These are phyloP conservation scores for Corylus avellana DNA, from an alignment of 306 rosid genomes.

Conservation along the genomic window DNA sequence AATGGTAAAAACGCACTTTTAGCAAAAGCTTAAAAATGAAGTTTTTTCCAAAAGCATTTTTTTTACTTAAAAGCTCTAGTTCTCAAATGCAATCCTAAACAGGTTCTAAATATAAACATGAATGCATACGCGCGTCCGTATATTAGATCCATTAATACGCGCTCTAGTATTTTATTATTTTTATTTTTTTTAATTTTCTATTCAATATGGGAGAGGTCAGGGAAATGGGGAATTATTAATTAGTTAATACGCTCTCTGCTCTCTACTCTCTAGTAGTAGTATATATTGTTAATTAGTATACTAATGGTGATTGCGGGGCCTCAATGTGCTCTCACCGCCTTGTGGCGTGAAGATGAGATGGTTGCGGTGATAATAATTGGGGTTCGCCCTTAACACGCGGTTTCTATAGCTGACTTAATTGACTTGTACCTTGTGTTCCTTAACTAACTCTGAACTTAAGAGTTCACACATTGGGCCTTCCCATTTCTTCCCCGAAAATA, in stretches of 20 bases:
- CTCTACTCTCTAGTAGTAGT: no score
- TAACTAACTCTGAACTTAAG: background rate
- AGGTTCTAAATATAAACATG: background rate
- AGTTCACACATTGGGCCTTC: constrained; percentile 1
- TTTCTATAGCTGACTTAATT: background rate
- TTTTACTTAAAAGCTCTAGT: no score
- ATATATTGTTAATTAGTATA: background rate
- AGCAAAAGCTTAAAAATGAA: no score
- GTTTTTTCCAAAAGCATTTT: no score
- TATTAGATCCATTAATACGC: background rate
- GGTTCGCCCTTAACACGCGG: background rate
- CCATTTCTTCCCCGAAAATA: background rate
- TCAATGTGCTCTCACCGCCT: background rate
- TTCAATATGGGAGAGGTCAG: no score
- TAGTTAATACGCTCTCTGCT: no score
- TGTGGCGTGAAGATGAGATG: background rate
- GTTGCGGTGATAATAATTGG: background rate
- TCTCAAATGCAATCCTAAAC: no score
- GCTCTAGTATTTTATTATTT: background rate
- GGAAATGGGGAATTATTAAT: no score
- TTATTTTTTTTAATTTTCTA: no score
- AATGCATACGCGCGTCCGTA: no score
- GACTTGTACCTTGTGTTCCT: background rate
- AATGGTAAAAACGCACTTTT: no score
- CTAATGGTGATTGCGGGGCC: background rate